phyloP scores from a whole-genome alignment of 139 green algal genomes.

The Volvox africanus region DNA sequence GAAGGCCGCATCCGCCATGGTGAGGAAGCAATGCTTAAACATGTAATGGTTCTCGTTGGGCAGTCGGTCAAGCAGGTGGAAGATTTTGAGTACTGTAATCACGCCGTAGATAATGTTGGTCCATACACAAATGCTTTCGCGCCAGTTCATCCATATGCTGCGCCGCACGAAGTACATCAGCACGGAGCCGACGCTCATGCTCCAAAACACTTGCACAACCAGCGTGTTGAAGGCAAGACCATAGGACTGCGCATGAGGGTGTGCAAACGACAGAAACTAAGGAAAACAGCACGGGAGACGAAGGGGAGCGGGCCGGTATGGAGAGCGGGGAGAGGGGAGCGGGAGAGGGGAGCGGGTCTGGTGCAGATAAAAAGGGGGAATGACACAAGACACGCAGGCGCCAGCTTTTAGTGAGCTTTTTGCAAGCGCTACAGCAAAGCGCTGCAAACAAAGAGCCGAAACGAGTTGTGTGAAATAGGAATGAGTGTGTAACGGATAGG shows the following conservation, averaged over 20 bases:
- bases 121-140: constrained; percentile 14
- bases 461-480: not conserved
- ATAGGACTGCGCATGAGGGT: not conserved
- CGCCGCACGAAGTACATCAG: not conserved
- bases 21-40: constrained; percentile 43
- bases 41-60: constrained; percentile 30
- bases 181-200: not conserved
- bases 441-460: not conserved
- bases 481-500: too few relatives aligned
- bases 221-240: not conserved
- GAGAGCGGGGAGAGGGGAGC: too few relatives aligned
- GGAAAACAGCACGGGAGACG: not conserved
- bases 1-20: constrained; percentile 34
- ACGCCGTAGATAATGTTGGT: not conserved
- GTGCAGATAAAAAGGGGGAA: not conserved
- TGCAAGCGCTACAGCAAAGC: too few relatives aligned
- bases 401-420: not conserved
- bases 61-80: not conserved
- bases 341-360: too few relatives aligned
- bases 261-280: not conserved
- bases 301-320: not conserved
- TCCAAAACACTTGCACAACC: constrained; percentile 18
- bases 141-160: not conserved
- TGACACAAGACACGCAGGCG: too few relatives aligned
- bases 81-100: constrained; percentile 26